phyloP scores from a whole-genome alignment of 1,139 yeast genomes.

The Kluyveromyces marxianus region DNA sequence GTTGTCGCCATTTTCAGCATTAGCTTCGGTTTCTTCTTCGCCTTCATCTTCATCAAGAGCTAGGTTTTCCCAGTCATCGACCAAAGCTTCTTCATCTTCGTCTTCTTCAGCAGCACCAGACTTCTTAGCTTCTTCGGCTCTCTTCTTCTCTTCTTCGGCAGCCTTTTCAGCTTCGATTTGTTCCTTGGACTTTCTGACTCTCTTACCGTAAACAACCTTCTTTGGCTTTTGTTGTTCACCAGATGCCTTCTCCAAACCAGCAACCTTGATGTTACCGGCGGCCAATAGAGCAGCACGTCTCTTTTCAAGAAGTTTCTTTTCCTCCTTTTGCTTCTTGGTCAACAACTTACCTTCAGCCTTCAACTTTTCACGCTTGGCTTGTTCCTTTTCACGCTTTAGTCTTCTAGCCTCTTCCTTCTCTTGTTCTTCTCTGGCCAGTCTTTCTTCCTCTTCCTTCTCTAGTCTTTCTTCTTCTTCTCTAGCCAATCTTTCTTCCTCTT shows the following conservation, averaged over 20 bases:
- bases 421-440: slow-evolving; percentile 45
- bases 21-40: slow-evolving; percentile 20
- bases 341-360: slow-evolving; percentile 88
- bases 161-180: slow-evolving; percentile 22
- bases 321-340: slow-evolving; percentile 93
- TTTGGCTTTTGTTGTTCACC: slow-evolving; percentile 45
- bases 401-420: slow-evolving; percentile 58
- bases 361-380: slow-evolving; percentile 66
- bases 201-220: slow-evolving; percentile 69
- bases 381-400: slow-evolving; percentile 76
- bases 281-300: slow-evolving; percentile 83
- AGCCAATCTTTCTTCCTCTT: slow-evolving; percentile 52
- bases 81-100: slow-evolving; percentile 45
- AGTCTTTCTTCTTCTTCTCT: slow-evolving; percentile 54
- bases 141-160: slow-evolving; percentile 11
- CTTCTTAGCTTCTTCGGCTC: slow-evolving; percentile 18
- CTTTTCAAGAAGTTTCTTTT: slow-evolving; percentile 75
- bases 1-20: slow-evolving; percentile 14
- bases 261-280: slow-evolving; percentile 64
- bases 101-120: slow-evolving; percentile 20
- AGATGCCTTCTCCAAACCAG: slow-evolving; percentile 50
- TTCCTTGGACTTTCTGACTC: slow-evolving; percentile 37
- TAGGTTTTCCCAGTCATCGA: slow-evolving; percentile 64
- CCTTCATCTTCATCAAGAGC: slow-evolving; percentile 47
- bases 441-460: slow-evolving; percentile 55